These are phyloP conservation scores for Sutorius eximius DNA, from an alignment of 1,284 basidiomycete genomes.

Conservation along the genomic window DNA sequence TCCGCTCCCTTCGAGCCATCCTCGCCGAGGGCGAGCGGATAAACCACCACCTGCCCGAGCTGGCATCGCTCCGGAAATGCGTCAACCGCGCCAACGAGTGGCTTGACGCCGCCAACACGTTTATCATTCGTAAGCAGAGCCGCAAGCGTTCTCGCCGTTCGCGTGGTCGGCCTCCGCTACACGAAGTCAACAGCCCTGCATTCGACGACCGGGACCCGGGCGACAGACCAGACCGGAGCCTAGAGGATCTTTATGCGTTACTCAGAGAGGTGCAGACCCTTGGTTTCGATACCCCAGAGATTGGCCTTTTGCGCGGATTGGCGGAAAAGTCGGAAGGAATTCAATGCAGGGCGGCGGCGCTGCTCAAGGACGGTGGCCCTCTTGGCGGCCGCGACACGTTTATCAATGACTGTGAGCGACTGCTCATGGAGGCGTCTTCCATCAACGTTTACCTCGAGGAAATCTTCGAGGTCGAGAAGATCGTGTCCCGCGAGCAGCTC, in stretches of 20 bases:
- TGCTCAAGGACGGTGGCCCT: slow-evolving; percentile 44
- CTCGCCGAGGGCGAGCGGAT: slow-evolving; percentile 88
- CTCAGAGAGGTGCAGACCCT: slow-evolving; percentile 71
- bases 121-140: slow-evolving; percentile 69
- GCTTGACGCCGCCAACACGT: slow-evolving; percentile 75
- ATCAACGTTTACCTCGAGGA: slow-evolving; percentile 79
- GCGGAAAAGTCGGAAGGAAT: slow-evolving; percentile 68
- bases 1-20: slow-evolving; percentile 76
- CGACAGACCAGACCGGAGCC: slow-evolving; percentile 65
- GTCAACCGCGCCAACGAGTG: slow-evolving; percentile 81
- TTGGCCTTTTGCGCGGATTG: slow-evolving; percentile 55
- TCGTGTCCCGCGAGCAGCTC: slow-evolving; percentile 71
- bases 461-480: slow-evolving; percentile 71
- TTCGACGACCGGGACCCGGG: slow-evolving; percentile 53
- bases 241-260: slow-evolving; percentile 67
- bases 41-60: slow-evolving; percentile 70
- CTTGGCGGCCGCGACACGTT: slow-evolving; percentile 52
- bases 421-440: slow-evolving; percentile 68
- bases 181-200: slow-evolving; percentile 33
- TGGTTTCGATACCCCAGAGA: slow-evolving; percentile 81
- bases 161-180: slow-evolving; percentile 51
- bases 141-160: slow-evolving; percentile 69
- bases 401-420: slow-evolving; percentile 66
- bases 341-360: slow-evolving; percentile 49
- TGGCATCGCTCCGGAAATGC: slow-evolving; percentile 73